These are phyloP conservation scores for Penicillium sp. DNA, from an alignment of 2,329 filamentous ascomycete genomes.

Conservation along the genomic window DNA sequence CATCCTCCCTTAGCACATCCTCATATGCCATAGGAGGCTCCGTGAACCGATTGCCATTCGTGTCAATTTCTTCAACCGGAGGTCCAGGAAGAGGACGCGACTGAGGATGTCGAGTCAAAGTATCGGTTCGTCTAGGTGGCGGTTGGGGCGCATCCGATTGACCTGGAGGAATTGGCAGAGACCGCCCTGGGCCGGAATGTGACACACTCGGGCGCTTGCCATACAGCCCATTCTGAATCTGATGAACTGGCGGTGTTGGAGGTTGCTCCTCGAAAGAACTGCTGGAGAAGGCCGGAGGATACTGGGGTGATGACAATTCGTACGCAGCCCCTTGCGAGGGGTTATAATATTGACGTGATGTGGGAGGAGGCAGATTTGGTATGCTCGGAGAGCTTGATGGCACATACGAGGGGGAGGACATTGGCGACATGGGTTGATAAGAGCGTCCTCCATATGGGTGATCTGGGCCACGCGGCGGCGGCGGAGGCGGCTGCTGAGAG, in stretches of 20 bases:
- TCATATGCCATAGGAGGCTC: constrained; percentile 44
- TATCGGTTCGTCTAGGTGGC: constrained; percentile 51
- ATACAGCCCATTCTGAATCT: constrained; percentile 27
- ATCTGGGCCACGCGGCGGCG: constrained; percentile 40
- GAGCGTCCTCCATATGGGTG: constrained; percentile 38
- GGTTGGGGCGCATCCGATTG: constrained; percentile 50
- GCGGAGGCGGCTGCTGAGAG: constrained; percentile 35
- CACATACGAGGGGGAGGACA: constrained; percentile 22
- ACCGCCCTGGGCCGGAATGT: constrained; percentile 35
- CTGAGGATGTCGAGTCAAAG: constrained; percentile 54
- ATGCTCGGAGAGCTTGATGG: constrained; percentile 24
- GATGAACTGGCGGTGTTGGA: constrained; percentile 35
- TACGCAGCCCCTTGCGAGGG: constrained; percentile 24
- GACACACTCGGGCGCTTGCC: constrained; percentile 28
- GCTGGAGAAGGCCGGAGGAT: constrained; percentile 18
- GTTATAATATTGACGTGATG: constrained; percentile 25
- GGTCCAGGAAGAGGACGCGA: constrained; percentile 58
- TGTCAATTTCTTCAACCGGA: constrained; percentile 45
- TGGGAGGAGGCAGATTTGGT: constrained; percentile 15
- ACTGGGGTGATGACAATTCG: constrained; percentile 24
- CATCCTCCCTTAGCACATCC: constrained; percentile 56
- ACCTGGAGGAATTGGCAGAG: constrained; percentile 49
- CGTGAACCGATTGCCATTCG: constrained; percentile 12
- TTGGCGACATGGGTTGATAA: constrained; percentile 29
- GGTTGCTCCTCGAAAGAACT: constrained; percentile 31